Base-by-base conservation (phyloP, 768 basidiomycete genomes). In the Cyathus striatus region DNA sequence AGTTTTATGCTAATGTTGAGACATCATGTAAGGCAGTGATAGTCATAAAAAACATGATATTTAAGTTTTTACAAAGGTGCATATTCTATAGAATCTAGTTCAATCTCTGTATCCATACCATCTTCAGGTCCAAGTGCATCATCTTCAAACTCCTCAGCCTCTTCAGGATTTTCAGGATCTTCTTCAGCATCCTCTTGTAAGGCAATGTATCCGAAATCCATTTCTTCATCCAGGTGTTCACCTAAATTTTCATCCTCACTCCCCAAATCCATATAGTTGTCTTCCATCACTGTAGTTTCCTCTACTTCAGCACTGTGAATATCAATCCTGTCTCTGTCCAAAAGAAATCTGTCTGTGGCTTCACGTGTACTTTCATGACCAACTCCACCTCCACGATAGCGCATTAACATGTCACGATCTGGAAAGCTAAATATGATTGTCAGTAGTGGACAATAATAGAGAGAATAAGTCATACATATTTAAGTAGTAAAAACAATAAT, bases 321-420 rank as follows among this genome's bases (percentile, higher is more conserved):
- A n/a, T n/a, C n/a, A n/a, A n/a, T n/a, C n/a, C n/a, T 36, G n/a
- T 38, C 42, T 3, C 23, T 37, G 16, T 23, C n/a, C 27, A 30
- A 22, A 44, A 14, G 12, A 7, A 22, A 24, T 13, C 42, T 21
- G 23, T 48, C 35, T 39, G 36, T 38, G 34, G 17, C 17, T n/a
- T 16, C 13, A 23, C 16, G 21, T 23, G 35, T n/a, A 10, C 17
- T 21, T n/a, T 16, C 37, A 41, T 70, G 68, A 0, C 68, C 62
- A 5, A 67, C 42, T 0, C 65, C 60, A 0, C 60, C 53, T 0
- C 65, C 65, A 1, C 45, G 46, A 24, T 58, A 62, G 0, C 54
- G 30, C 64, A 67, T 65, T 21, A 57, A 43, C 57, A 66, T 65
- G 44, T 67, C 62, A 12, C 59, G 49, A 44, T 67, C 65, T 27